Base-by-base conservation (phyloP, 345 rosid species). In the Citrus mangshanensis region DNA sequence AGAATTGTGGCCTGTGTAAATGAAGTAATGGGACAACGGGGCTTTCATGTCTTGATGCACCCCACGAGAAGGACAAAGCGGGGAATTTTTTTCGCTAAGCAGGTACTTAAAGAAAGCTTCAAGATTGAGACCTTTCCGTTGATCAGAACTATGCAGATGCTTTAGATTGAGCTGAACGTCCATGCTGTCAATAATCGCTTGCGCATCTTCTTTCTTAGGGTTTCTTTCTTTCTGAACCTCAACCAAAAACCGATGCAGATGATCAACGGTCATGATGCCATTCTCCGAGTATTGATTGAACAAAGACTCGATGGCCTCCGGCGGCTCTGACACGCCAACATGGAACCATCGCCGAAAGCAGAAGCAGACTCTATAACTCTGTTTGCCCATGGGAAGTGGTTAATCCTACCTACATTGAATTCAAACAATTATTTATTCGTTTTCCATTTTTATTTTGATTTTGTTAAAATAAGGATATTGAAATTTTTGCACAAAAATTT, bases 21-120 rank as follows among this genome's bases (percentile, higher is more conserved):
- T 18, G 58, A 18, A 54, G 22, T 54, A 54, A 54, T 54, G 58
- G 21, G 58, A 54, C 58, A 18, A 8, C 21, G 58, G 58, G 22
- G 58, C 58, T 18, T 4, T 54, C 58, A 54, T 54, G 6, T 16
- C 22, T 54, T 54, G 58, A 18, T 54, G 58, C 21, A 54, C 58
- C 22, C 5, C 88, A 60, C 46, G 83, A 62, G 78, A 81, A 68
- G 82, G 85, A 79, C 87, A 68, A 38, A 89, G 81, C 68, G 91
- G 92, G 81, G 88, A 82, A 71, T 91, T 93, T 9, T 6, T 10
- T 22, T 84, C 86, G 51, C 86, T 83, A 24, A 86, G 85, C n/a
- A 93, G 89, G 84, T 87, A 91, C 83, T 86, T 86, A 73, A 93
- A 93, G 70, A 93, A 91, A 59, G 78, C 88, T 70, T 89, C 95